Evolutionary conservation across 2,329 filamentous ascomycete genomes (phyloP).

Genomic region (Rutstroemia sp.): DNA sequence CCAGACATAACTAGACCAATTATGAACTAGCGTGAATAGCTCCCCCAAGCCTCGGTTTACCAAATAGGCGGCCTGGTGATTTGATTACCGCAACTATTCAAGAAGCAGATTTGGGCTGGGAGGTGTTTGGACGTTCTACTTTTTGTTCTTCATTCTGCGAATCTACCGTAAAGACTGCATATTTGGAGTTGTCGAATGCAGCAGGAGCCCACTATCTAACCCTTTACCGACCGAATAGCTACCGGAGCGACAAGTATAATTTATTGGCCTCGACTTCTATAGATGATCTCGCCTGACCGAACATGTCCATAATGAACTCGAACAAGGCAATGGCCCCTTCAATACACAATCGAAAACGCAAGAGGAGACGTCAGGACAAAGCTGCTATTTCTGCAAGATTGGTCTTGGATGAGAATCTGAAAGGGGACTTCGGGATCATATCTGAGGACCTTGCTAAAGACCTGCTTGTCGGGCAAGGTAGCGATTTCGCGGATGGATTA

Average conservation of each 20-base stretch:
- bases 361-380: conserved; percentile 58
- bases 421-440: conserved; percentile 76
- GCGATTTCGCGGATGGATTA: conserved; percentile 35
- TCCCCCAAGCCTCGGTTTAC: neutral
- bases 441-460: conserved; percentile 81
- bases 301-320: neutral
- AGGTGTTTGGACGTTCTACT: too few species aligned
- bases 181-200: too few species aligned
- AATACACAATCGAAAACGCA: conserved; percentile 32
- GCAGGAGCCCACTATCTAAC: too few species aligned
- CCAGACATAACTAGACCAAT: neutral
- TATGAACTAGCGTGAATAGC: neutral
- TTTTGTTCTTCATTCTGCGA: too few species aligned
- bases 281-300: neutral
- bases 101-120: too few species aligned
- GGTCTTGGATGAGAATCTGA: conserved; percentile 76
- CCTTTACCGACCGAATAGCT: neutral
- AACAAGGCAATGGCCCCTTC: neutral
- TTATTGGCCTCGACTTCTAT: neutral
- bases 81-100: neutral
- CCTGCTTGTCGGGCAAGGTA: conserved; percentile 58
- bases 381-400: conserved; percentile 71
- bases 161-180: too few species aligned
- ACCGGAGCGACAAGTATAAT: neutral
- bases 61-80: neutral